A percentile compares a stretch with the other conserved stretches of the same genome.
These are phyloP conservation scores for Nitzschia putrida DNA, from an alignment of 108 stramenopile genomes.

Conservation along the genomic window DNA sequence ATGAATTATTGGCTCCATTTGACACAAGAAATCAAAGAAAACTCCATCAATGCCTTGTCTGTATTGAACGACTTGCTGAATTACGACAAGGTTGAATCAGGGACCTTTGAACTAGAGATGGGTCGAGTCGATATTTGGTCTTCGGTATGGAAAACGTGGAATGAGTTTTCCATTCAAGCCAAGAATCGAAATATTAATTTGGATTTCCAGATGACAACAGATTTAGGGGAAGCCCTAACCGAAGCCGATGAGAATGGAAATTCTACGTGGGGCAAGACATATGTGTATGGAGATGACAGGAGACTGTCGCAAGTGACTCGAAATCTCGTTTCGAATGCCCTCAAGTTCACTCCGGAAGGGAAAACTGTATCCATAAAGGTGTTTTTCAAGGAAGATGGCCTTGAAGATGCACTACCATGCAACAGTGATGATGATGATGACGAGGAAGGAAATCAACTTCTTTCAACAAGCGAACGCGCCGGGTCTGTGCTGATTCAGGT, in stretches of 20 bases:
- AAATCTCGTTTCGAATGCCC: conserved; percentile 63
- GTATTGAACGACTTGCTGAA: conserved; percentile 46
- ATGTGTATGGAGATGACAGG: conserved; percentile 46
- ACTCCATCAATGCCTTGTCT: conserved; percentile 28
- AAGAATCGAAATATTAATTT: conserved; percentile 13
- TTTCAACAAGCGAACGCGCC: conserved; percentile 1
- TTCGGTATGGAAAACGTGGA: conserved; percentile 17
- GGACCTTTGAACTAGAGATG: conserved; percentile 29
- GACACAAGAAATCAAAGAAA: conserved; percentile 29
- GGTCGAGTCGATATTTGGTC: conserved; percentile 25
- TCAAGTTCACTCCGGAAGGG: conserved; percentile 54
- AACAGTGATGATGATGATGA: neutral
- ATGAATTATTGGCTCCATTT: conserved; percentile 11
- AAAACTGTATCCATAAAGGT: conserved; percentile 13
- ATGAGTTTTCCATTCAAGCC: conserved; percentile 32
- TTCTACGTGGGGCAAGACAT: conserved; percentile 2
- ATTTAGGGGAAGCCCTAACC: neutral
- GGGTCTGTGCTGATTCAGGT: conserved; percentile 45
- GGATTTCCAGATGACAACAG: neutral
- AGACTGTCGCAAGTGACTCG: conserved; percentile 49
- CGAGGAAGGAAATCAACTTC: neutral
- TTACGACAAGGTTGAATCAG: conserved; percentile 50
- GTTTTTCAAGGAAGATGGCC: neutral
- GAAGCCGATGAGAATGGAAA: neutral
- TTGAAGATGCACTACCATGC: neutral